phyloP scores from a whole-genome alignment of 768 basidiomycete species.

The Piloderma croceum region DNA sequence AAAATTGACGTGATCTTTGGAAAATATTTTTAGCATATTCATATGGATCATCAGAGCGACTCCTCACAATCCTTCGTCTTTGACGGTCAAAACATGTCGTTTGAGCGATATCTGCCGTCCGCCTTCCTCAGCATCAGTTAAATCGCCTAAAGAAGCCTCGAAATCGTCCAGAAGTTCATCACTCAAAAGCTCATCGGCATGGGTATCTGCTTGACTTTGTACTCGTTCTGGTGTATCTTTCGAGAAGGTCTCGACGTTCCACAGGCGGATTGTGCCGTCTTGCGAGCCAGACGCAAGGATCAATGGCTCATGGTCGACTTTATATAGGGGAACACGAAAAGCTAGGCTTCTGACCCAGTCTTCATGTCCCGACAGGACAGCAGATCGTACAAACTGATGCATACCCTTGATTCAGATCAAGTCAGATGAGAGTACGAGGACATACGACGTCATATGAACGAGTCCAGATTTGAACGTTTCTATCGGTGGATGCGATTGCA shows the following conservation, averaged over 20 bases:
- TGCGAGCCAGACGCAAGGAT: constrained; percentile 91
- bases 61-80: no score
- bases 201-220: constrained; percentile 9
- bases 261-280: constrained; percentile 88
- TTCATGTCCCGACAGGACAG: constrained; percentile 76
- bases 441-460: constrained; percentile 53
- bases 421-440: constrained; percentile 6
- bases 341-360: constrained; percentile 89
- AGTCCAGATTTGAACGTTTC: constrained; percentile 72
- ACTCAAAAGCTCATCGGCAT: constrained; percentile 30
- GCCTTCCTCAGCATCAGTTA: constrained; percentile 70
- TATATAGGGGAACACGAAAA: constrained; percentile 48
- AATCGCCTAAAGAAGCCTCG: constrained; percentile 71
- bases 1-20: no score
- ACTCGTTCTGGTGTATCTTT: constrained; percentile 20
- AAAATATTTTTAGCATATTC: constrained; percentile 33
- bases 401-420: constrained; percentile 3
- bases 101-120: constrained; percentile 86
- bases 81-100: constrained; percentile 71
- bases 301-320: constrained; percentile 38
- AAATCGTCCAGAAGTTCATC: constrained; percentile 86
- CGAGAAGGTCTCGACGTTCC: constrained; percentile 66
- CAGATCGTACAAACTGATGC: constrained; percentile 53
- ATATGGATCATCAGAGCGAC: constrained; percentile 2
- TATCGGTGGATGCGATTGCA: constrained; percentile 82